phyloP scores from a whole-genome alignment of 139 green algal species.

The Chlamydomonas asymmetrica region DNA sequence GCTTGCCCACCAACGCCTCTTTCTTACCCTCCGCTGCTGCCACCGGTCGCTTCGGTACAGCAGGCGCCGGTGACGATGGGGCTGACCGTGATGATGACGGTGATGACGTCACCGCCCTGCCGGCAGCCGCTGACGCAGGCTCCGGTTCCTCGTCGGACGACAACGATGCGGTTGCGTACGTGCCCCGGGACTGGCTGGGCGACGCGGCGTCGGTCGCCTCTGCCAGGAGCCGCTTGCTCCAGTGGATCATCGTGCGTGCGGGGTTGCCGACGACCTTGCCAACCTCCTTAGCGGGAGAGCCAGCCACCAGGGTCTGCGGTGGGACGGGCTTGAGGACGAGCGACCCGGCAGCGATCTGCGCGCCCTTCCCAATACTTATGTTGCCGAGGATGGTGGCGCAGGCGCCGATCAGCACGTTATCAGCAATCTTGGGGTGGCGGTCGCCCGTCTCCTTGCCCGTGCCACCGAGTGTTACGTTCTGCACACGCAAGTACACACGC shows the following conservation, averaged over 20 bases:
- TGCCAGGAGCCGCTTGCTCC: constrained; percentile 17
- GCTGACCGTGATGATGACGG: no score
- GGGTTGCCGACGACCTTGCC: constrained; percentile 69
- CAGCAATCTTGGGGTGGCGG: constrained; percentile 88
- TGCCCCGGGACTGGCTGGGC: no score
- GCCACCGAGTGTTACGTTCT: constrained; percentile 92
- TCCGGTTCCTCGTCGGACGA: no score
- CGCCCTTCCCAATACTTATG: constrained; percentile 88
- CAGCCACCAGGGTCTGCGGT: constrained; percentile 82
- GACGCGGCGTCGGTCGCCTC: background rate
- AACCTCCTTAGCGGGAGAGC: constrained; percentile 81
- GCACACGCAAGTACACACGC: constrained; percentile 21
- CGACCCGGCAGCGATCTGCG: constrained; percentile 81
- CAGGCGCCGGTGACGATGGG: no score
- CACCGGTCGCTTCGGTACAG: no score
- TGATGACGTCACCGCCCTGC: no score
- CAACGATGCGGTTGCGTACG: no score
- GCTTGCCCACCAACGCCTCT: no score
- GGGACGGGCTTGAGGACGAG: constrained; percentile 90
- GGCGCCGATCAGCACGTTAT: constrained; percentile 68
- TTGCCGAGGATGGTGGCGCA: constrained; percentile 91
- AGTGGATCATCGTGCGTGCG: constrained; percentile 47
- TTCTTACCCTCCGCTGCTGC: no score
- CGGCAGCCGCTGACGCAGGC: no score
- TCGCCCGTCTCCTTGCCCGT: constrained; percentile 95